A percentile compares a stretch with the other conserved stretches of the same genome.
Evolutionary conservation across 1,284 basidiomycete species (phyloP).

Genomic region (Fistulinella cinereoalba): DNA sequence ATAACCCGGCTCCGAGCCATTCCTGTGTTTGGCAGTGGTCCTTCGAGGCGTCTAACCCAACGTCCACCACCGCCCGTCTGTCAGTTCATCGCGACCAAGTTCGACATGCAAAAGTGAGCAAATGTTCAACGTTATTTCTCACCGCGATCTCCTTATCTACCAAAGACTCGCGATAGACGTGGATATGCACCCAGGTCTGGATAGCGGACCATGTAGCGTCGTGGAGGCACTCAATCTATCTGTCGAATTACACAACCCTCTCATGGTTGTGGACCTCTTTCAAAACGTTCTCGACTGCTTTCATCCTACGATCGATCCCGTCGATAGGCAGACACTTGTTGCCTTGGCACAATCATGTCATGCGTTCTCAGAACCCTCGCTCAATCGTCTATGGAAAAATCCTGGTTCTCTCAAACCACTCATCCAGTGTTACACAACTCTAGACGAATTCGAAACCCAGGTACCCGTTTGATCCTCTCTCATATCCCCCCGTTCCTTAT

Average conservation of each 20-base stretch:
- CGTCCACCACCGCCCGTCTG: too few species aligned
- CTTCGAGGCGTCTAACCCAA: too few species aligned
- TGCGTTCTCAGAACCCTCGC: slow-evolving; percentile 5
- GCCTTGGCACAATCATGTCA: slow-evolving; percentile 10
- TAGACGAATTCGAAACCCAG: neutral
- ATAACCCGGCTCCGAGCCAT: too few species aligned
- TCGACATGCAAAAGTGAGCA: too few species aligned
- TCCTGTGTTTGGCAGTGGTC: too few species aligned
- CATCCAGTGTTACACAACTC: slow-evolving; percentile 10
- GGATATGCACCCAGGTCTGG: too few species aligned
- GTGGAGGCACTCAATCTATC: neutral
- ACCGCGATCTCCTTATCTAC: neutral
- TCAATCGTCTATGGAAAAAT: slow-evolving; percentile 15
- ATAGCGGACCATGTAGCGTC: neutral
- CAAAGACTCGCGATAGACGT: neutral
- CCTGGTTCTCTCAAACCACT: slow-evolving; percentile 15
- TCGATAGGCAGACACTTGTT: neutral
- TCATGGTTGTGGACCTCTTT: slow-evolving; percentile 13
- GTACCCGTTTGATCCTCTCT: neutral
- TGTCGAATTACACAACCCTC: neutral
- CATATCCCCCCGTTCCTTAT: neutral
- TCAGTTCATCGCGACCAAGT: too few species aligned
- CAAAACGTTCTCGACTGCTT: slow-evolving; percentile 10
- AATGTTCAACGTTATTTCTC: too few species aligned
- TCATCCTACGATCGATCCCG: neutral